Evolutionary conservation across 345 rosid genomes (phyloP), one percentile per base, ranked within the genome.

Genomic region (Lenwebbia sp.): DNA sequence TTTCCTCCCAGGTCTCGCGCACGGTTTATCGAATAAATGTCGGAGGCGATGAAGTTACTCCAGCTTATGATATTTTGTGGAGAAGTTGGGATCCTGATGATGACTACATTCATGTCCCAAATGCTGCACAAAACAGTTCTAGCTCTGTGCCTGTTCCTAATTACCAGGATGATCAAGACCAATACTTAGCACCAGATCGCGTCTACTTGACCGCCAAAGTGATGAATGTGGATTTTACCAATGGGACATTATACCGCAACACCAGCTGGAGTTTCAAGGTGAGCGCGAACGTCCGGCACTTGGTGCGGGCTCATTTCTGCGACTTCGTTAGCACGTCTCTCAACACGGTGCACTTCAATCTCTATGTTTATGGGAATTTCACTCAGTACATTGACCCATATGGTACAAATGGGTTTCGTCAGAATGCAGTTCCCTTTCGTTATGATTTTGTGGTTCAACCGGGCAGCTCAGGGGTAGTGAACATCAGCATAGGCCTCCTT

Each of bases 291-390:
- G 54, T 90, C 57, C 85, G 3, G 26, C 89, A 93, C 82, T 90
- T 93, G 40, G 86, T 94, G 83, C 91, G 95, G 88, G 65, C 74
- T 84, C 94, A 96, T 83, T 96, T 96, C 86, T 93, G 93, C 62
- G 93, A 96, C 86, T 44, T 91, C 23, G 4, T 88, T 44, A 87
- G 90, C 54, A 0, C 0, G 7, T 4, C 87, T 2, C n/a, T 0
- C 58, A 55, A 88, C 53, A 53, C 2, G 7, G 4, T 86, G 0
- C 13, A 1, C 14, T 93, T 96, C 86, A 84, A 85, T 82, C 91
- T 95, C 25, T 92, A 84, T 65, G 85, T 96, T n/a, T 88, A 86
- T 74, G 85, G 90, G 6, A 54, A 91, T 28, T 87, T 58, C 85
- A 26, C 75, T 6, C 0, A 1, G 51, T 5, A 1, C 57, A 88